phyloP scores from a whole-genome alignment of 2,329 filamentous ascomycete species.

The Neonectria faginata region DNA sequence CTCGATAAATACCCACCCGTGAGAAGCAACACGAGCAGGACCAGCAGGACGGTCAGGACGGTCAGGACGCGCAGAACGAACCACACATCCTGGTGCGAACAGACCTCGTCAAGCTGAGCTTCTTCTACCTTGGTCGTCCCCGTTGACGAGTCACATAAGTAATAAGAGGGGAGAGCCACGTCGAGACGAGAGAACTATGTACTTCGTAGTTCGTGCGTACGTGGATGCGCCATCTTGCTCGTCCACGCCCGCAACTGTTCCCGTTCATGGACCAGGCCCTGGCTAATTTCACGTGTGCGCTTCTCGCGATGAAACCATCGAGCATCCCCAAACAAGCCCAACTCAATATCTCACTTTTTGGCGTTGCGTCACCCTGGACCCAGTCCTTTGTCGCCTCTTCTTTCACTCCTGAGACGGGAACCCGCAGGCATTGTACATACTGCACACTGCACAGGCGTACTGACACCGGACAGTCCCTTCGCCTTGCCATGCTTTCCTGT shows the following conservation, averaged over 20 bases:
- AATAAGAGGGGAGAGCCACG: neutral
- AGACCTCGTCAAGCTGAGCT: slow-evolving; percentile 6
- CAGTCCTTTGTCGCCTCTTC: slow-evolving; percentile 12
- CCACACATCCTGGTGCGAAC: neutral
- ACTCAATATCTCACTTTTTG: slow-evolving; percentile 29
- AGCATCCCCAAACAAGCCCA: slow-evolving; percentile 8
- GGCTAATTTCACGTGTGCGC: neutral
- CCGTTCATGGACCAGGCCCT: neutral
- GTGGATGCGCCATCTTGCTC: slow-evolving; percentile 13
- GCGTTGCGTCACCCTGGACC: slow-evolving; percentile 26
- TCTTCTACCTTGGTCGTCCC: neutral
- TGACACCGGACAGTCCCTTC: neutral
- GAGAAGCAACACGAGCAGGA: neutral
- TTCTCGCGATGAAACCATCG: neutral
- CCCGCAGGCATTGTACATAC: slow-evolving; percentile 27
- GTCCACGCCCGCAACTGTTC: slow-evolving; percentile 11
- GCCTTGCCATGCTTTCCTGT: slow-evolving; percentile 12
- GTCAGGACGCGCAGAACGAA: neutral
- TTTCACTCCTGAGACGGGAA: slow-evolving; percentile 23
- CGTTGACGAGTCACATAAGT: slow-evolving; percentile 27
- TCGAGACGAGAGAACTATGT: neutral
- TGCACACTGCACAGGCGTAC: slow-evolving; percentile 12
- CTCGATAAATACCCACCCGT: slow-evolving; percentile 1
- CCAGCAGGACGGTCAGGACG: neutral
- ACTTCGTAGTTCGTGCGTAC: neutral